A percentile compares a stretch with the other conserved stretches of the same genome.
Evolutionary conservation across 2,329 filamentous ascomycete genomes (phyloP).

Genomic region (Fusarium nurragi): DNA sequence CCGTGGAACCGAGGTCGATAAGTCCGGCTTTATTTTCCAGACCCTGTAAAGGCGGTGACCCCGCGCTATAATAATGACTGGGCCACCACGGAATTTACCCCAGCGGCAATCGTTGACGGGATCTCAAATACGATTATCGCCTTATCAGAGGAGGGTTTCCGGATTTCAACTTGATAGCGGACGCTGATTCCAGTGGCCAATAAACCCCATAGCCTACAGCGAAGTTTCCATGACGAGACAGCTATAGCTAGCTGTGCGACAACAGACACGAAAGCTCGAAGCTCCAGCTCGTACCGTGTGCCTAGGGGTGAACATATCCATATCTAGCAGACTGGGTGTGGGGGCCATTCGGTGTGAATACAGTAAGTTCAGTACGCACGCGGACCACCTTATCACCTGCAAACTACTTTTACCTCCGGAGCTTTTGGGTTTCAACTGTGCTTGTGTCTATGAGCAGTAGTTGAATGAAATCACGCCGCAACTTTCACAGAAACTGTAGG

Average conservation of each 20-base stretch:
- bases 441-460: background rate
- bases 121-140: background rate
- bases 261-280: conserved; percentile 9
- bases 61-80: conserved; percentile 40
- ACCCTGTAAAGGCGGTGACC: conserved; percentile 45
- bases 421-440: background rate
- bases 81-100: conserved; percentile 17
- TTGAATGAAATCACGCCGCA: background rate
- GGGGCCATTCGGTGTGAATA: conserved; percentile 5
- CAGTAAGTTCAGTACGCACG: background rate
- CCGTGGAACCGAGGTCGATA: conserved; percentile 39
- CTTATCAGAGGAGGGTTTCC: background rate
- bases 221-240: background rate
- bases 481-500: background rate
- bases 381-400: background rate
- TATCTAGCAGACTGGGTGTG: conserved; percentile 8
- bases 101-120: conserved; percentile 13
- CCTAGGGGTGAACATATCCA: conserved; percentile 31
- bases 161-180: background rate
- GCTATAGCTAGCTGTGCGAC: background rate
- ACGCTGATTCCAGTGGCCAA: background rate
- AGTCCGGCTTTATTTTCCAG: conserved; percentile 44
- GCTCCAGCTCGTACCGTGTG: conserved; percentile 3
- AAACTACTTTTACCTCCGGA: conserved; percentile 3
- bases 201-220: background rate